phyloP scores from a whole-genome alignment of 805 yeast genomes.

The Lachancea sp. region DNA sequence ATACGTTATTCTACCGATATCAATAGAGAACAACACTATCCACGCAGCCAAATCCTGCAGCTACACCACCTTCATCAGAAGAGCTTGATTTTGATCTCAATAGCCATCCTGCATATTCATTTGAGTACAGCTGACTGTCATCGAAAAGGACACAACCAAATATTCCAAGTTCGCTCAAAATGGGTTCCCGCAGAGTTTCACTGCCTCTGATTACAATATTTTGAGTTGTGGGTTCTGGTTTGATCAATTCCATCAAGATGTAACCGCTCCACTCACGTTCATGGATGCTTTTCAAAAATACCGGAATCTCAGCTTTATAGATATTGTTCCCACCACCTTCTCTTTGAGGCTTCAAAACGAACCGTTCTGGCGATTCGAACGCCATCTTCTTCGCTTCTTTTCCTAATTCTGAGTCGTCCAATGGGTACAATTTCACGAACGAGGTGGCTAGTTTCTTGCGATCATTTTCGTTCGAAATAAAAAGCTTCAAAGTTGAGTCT shows the following conservation, averaged over 20 bases:
- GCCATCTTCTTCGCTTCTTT: constrained; percentile 58
- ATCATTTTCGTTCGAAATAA: constrained; percentile 32
- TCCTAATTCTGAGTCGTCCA: constrained; percentile 67
- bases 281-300: constrained; percentile 51
- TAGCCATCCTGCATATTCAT: constrained; percentile 76
- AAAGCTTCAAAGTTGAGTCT: constrained; percentile 40
- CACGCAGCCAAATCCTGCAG: constrained; percentile 97
- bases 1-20: constrained; percentile 8
- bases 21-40: constrained; percentile 62
- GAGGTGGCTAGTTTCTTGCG: constrained; percentile 40
- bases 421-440: constrained; percentile 81
- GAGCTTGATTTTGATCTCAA: constrained; percentile 81
- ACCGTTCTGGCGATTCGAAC: constrained; percentile 56
- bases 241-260: constrained; percentile 87
- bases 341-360: constrained; percentile 92
- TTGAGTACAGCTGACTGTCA: constrained; percentile 50
- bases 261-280: constrained; percentile 82
- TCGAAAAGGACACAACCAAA: constrained; percentile 81
- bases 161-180: constrained; percentile 85
- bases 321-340: constrained; percentile 98
- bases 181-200: constrained; percentile 57
- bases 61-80: constrained; percentile 97
- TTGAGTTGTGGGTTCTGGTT: constrained; percentile 54
- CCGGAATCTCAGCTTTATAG: constrained; percentile 80
- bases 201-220: constrained; percentile 70